Evolutionary conservation across 1,284 basidiomycete species (phyloP).

Genomic region (Trametes polyzona): DNA sequence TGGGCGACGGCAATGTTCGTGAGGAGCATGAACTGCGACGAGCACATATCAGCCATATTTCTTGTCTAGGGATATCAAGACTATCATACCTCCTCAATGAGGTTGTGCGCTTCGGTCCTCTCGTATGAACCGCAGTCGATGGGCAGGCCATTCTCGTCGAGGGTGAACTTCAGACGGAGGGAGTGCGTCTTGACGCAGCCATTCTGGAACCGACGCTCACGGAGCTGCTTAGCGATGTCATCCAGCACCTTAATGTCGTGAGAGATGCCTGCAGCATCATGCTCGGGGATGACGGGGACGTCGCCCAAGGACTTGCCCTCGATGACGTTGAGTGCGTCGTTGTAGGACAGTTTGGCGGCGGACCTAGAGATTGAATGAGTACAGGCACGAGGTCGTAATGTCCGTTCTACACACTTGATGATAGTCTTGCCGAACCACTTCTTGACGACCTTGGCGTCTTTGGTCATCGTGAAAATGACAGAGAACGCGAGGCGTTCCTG

Average conservation of each 20-base stretch:
- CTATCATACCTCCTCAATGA: conserved; percentile 90
- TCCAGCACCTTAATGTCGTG: conserved; percentile 78
- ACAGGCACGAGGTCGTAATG: background rate
- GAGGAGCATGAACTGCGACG: conserved; percentile 87
- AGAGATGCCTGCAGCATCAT: conserved; percentile 65
- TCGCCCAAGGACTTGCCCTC: conserved; percentile 69
- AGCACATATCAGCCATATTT: conserved; percentile 1
- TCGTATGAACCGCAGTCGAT: conserved; percentile 75
- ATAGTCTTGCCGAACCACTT: conserved; percentile 95
- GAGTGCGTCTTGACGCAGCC: conserved; percentile 83
- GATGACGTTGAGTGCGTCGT: conserved; percentile 81
- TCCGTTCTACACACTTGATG: conserved; percentile 66
- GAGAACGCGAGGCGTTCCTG: conserved; percentile 92
- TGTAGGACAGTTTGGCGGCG: conserved; percentile 84
- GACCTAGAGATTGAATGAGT: conserved; percentile 56
- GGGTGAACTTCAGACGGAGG: conserved; percentile 74
- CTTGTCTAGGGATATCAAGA: background rate
- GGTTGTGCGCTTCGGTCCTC: conserved; percentile 72
- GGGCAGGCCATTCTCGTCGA: conserved; percentile 87
- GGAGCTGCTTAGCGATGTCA: conserved; percentile 75
- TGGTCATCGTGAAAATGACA: conserved; percentile 84
- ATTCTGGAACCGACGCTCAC: conserved; percentile 75
- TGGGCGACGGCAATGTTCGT: conserved; percentile 92
- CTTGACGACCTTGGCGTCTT: conserved; percentile 81
- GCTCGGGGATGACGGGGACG: conserved; percentile 55